Percentiles rank a stretch among this genome's conserved stretches.
phyloP scores from a whole-genome alignment of 352 stramenopile genomes.

The Halophytophthora polymorphica region DNA sequence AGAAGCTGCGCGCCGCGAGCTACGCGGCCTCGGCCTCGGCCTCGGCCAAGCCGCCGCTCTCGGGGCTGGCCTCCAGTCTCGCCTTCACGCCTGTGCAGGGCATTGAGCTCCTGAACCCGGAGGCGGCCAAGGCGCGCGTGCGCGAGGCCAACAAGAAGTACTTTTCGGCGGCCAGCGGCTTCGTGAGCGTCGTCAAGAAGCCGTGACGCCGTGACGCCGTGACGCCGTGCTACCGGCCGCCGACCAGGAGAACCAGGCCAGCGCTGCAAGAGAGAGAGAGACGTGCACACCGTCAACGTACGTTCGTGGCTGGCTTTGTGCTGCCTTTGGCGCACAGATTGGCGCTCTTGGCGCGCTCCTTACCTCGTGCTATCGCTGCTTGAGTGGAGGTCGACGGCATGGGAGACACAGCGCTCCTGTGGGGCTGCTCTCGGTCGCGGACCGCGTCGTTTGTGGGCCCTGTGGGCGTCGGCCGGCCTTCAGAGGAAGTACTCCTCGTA shows the following conservation, averaged over 20 bases:
- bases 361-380: too few relatives aligned
- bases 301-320: too few relatives aligned
- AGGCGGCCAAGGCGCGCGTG: constrained; percentile 90
- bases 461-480: constrained; percentile 2
- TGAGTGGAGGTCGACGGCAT: too few relatives aligned
- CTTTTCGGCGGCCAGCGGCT: constrained; percentile 94
- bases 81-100: constrained; percentile 97
- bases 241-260: too few relatives aligned
- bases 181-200: constrained; percentile 93
- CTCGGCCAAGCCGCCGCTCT: constrained; percentile 54
- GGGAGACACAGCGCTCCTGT: too few relatives aligned
- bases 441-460: too few relatives aligned
- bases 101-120: constrained; percentile 97
- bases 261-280: background rate
- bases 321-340: background rate
- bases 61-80: constrained; percentile 94
- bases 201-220: constrained; percentile 27
- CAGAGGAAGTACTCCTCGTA: constrained; percentile 54
- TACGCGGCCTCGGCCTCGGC: constrained; percentile 40
- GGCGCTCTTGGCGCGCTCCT: too few relatives aligned
- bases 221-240: too few relatives aligned
- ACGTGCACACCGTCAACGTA: too few relatives aligned
- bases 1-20: constrained; percentile 92
- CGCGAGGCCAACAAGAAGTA: constrained; percentile 97
- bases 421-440: too few relatives aligned